phyloP scores from a whole-genome alignment of 1,139 yeast genomes.

The Sugiyamaella neomexicana region DNA sequence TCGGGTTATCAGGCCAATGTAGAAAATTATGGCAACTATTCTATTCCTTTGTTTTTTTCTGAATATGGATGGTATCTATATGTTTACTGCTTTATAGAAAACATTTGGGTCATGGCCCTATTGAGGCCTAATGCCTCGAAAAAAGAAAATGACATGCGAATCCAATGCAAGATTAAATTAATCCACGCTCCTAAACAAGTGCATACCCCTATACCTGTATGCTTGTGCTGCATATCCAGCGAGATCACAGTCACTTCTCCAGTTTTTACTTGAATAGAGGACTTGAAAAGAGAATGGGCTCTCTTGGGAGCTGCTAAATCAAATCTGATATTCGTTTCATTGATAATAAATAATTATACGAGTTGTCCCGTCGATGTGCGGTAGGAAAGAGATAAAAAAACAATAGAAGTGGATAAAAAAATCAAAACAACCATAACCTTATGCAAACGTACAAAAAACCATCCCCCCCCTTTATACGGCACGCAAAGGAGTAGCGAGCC shows the following conservation, averaged over 20 bases:
- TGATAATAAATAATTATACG: constrained; percentile 11
- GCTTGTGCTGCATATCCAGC: not conserved
- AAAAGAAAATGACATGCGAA: not conserved
- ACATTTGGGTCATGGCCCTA: too few relatives aligned
- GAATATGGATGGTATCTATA: too few relatives aligned
- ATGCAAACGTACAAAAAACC: constrained; percentile 1
- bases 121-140: not conserved
- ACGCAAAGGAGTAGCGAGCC: constrained; percentile 7
- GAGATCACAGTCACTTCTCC: not conserved
- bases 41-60: too few relatives aligned
- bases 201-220: not conserved
- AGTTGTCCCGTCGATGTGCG: constrained; percentile 12
- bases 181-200: not conserved
- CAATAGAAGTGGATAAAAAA: not conserved
- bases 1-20: too few relatives aligned
- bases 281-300: too few relatives aligned
- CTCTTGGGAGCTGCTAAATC: too few relatives aligned
- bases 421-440: not conserved
- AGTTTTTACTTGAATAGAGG: too few relatives aligned
- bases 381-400: not conserved
- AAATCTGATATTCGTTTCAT: not conserved
- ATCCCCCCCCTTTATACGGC: not conserved
- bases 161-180: not conserved
- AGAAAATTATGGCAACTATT: too few relatives aligned
- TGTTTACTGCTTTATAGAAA: not conserved